Evolutionary conservation across 495 filamentous ascomycete species (phyloP).

Genomic region (Daldinia decipiens): DNA sequence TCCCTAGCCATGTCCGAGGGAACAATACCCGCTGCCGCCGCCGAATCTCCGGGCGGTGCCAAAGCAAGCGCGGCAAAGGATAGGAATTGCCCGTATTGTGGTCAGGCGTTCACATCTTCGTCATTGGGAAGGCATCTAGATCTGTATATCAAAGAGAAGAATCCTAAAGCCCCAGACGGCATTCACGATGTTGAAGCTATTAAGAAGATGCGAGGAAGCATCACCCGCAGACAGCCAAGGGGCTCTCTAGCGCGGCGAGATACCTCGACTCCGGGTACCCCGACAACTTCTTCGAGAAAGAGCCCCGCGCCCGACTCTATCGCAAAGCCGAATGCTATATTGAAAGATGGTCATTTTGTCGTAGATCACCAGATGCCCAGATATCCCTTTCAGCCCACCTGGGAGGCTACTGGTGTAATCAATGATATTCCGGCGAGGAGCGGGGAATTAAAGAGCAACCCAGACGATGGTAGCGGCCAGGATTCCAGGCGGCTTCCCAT

Average conservation of each 20-base stretch:
- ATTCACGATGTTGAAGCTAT: conserved; percentile 90
- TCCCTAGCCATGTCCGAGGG: conserved; percentile 35
- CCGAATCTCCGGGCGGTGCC: conserved; percentile 47
- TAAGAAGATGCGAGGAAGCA: conserved; percentile 77
- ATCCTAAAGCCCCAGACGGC: conserved; percentile 83
- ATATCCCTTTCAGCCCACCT: conserved; percentile 63
- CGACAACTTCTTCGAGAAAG: conserved; percentile 47
- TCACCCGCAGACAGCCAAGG: conserved; percentile 82
- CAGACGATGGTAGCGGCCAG: conserved; percentile 47
- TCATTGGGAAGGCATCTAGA: conserved; percentile 93
- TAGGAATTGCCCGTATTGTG: conserved; percentile 84
- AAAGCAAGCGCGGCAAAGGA: conserved; percentile 71
- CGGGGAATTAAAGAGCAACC: conserved; percentile 43
- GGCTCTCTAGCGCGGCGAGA: conserved; percentile 66
- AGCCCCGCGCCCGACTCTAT: conserved; percentile 41
- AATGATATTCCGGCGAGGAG: conserved; percentile 71
- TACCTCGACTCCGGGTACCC: conserved; percentile 58
- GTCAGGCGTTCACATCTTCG: conserved; percentile 87
- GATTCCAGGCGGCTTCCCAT: conserved; percentile 47
- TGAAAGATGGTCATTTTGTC: conserved; percentile 53
- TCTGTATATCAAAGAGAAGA: conserved; percentile 87
- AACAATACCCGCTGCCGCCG: conserved; percentile 31
- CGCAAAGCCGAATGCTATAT: conserved; percentile 46
- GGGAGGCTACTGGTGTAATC: conserved; percentile 84
- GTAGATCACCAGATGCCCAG: conserved; percentile 66